phyloP scores from a whole-genome alignment of 345 rosid species.

The Gossypium raimondii region DNA sequence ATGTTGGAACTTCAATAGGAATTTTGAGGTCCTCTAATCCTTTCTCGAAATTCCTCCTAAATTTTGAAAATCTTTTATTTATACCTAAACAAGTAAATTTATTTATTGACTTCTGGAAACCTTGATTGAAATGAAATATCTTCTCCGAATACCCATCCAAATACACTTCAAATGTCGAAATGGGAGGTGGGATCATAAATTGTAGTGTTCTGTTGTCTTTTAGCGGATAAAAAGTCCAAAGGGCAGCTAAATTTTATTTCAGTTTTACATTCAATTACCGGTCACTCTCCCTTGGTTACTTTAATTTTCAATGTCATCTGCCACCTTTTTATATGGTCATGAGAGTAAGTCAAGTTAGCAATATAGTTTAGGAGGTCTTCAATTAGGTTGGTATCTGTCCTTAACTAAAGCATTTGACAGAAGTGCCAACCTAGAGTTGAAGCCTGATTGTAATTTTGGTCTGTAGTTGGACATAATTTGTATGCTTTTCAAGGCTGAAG shows the following conservation, averaged over 20 bases:
- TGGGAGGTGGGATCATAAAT: neutral
- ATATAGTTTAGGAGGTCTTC: neutral
- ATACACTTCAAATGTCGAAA: neutral
- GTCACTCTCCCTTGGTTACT: neutral
- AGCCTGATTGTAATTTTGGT: neutral
- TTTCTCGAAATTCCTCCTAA: too few species aligned
- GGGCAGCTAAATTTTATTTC: neutral
- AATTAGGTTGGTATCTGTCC: neutral
- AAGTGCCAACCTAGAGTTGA: neutral
- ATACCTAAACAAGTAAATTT: too few species aligned
- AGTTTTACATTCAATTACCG: neutral
- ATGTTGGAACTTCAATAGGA: too few species aligned
- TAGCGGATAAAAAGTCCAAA: neutral
- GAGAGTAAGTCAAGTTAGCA: neutral
- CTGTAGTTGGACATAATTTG: neutral
- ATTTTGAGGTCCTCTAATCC: too few species aligned
- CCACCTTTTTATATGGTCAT: neutral
- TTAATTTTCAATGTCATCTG: neutral
- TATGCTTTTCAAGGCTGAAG: neutral
- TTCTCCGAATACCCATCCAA: neutral
- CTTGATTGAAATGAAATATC: neutral
- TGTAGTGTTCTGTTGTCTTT: neutral
- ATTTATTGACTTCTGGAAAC: neutral
- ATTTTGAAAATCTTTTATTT: too few species aligned
- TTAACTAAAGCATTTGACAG: constrained; percentile 1